These are phyloP conservation scores for Aspergillus viridinutans DNA, from an alignment of 2,329 filamentous ascomycete genomes.

Conservation along the genomic window DNA sequence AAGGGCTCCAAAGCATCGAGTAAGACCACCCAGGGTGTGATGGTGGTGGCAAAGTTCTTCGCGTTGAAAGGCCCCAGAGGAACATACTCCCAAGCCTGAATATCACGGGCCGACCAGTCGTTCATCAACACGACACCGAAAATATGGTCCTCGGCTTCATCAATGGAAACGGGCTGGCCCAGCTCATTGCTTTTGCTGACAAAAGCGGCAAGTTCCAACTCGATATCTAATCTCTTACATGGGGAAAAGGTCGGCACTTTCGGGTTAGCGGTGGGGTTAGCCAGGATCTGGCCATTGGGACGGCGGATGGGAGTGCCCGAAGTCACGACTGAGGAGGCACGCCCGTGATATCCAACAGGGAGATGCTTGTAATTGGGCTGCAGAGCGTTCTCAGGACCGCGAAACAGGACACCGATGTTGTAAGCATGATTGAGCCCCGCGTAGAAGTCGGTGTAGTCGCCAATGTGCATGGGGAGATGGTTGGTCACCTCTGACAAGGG, in stretches of 20 bases:
- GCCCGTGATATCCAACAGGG: conserved; percentile 77
- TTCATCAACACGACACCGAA: conserved; percentile 82
- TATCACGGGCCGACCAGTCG: conserved; percentile 80
- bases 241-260: conserved; percentile 62
- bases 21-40: conserved; percentile 75
- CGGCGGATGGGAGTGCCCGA: conserved; percentile 70
- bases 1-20: conserved; percentile 72
- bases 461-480: conserved; percentile 72
- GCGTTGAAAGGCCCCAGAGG: conserved; percentile 77
- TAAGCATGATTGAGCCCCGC: conserved; percentile 75
- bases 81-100: conserved; percentile 81
- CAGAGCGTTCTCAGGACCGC: conserved; percentile 66
- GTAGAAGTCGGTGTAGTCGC: conserved; percentile 84
- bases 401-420: conserved; percentile 67
- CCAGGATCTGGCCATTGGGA: conserved; percentile 69
- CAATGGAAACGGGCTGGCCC: conserved; percentile 60
- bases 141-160: conserved; percentile 63
- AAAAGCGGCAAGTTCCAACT: conserved; percentile 75
- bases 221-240: conserved; percentile 67
- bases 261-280: conserved; percentile 57
- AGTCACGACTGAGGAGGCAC: conserved; percentile 69
- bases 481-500: conserved; percentile 57
- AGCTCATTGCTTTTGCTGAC: conserved; percentile 62
- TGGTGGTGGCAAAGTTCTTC: conserved; percentile 77
- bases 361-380: conserved; percentile 79